phyloP scores from a whole-genome alignment of 108 stramenopile genomes.

The Epithemia pelagica region DNA sequence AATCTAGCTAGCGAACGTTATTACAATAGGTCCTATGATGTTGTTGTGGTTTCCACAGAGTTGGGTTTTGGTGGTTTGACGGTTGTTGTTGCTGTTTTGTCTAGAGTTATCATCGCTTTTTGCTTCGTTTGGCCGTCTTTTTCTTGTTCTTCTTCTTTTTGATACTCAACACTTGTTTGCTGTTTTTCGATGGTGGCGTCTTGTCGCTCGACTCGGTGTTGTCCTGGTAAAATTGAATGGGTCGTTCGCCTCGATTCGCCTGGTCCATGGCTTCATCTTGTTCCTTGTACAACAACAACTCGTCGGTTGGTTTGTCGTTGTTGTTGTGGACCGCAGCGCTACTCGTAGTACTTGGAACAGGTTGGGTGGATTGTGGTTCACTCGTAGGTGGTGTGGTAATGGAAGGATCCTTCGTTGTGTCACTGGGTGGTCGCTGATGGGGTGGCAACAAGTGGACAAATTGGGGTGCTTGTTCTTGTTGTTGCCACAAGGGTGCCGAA shows the following conservation, averaged over 20 bases:
- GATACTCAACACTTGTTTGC: no score
- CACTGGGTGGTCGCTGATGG: neutral
- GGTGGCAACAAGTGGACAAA: neutral
- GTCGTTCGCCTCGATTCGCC: conserved; percentile 11
- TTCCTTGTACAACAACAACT: neutral
- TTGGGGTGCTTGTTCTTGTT: conserved; percentile 22
- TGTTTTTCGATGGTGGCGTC: no score
- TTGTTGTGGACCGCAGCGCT: neutral
- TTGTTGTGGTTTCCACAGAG: no score
- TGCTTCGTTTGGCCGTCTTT: no score
- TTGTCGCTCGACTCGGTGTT: no score
- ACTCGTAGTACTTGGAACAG: neutral
- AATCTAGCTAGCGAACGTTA: no score
- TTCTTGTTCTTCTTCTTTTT: no score
- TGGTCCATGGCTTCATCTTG: conserved; percentile 3
- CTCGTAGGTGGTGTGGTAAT: conserved; percentile 6
- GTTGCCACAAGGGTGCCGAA: conserved; percentile 29
- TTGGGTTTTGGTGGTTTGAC: no score
- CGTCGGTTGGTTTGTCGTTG: neutral
- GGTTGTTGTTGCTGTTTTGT: no score
- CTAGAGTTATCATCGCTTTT: no score
- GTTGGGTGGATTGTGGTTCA: neutral
- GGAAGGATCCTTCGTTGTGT: neutral
- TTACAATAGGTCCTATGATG: no score
- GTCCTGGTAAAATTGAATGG: no score